Evolutionary conservation across 1,284 basidiomycete species (phyloP).

Genomic region (Anthracocystis walkeri): DNA sequence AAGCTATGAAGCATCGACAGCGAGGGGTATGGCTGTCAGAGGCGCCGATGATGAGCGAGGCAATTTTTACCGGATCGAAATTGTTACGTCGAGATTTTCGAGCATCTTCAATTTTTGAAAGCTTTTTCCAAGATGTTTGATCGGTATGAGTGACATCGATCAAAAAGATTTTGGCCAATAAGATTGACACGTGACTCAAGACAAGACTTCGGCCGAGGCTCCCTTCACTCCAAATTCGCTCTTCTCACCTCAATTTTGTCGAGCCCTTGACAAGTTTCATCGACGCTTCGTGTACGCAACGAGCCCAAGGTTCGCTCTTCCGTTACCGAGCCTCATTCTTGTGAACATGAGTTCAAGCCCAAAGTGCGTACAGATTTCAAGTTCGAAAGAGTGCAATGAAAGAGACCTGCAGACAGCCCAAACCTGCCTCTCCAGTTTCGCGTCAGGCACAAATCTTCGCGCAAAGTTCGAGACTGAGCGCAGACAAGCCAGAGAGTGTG

Average conservation of each 20-base stretch:
- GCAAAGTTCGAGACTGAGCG: not conserved
- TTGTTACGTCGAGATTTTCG: not conserved
- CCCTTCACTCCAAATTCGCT: not conserved
- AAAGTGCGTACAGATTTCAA: not conserved
- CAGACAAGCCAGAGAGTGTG: not conserved
- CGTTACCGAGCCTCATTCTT: not conserved
- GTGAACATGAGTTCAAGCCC: not conserved
- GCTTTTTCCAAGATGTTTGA: not conserved
- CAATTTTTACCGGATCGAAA: too few species aligned
- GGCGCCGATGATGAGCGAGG: too few species aligned
- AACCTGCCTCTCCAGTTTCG: not conserved
- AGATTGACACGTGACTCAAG: not conserved
- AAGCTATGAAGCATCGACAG: too few species aligned
- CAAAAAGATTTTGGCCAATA: not conserved
- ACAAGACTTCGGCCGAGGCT: not conserved
- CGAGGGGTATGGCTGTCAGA: too few species aligned
- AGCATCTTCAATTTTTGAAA: not conserved
- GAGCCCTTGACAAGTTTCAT: not conserved
- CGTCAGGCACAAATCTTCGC: not conserved
- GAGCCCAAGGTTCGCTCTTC: not conserved
- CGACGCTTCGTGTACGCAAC: slow-evolving; percentile 7
- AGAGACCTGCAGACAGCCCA: too few species aligned
- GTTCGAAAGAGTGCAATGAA: not conserved
- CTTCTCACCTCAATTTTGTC: not conserved
- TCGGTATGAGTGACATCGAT: not conserved